Evolutionary conservation across 331 rosid genomes (phyloP), one percentile per base, ranked within the genome.

Genomic region (Pyrus hybrid): DNA sequence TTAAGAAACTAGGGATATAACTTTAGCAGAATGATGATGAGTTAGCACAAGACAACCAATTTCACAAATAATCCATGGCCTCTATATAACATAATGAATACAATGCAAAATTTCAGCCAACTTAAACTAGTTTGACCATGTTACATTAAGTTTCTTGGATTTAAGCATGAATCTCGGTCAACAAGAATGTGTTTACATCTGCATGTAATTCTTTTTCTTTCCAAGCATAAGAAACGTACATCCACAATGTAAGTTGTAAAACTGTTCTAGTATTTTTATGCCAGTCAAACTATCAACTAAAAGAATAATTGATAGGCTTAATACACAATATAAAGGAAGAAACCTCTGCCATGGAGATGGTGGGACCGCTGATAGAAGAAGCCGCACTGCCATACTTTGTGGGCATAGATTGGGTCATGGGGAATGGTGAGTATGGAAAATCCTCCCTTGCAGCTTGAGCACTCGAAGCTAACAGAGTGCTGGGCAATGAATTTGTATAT

Each of bases 331-430:
- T 7, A 45, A 64, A 70, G 41, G 21, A 56, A 68, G 28, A 49
- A 72, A 95, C 99, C 98, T 95, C 99, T 16, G 98, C 80, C 91
- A 91, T 91, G 83, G 89, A 83, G 68, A 95, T 86, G 78, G 91
- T 56, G 66, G 98, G 90, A 72, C 91, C 89, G 71, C 93, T 91
- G 72, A 91, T 83, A 70, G 97, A 87, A 80, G 97, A 88, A 67
- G 99, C 85, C 68, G 83, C 86, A 79, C 86, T 95, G 87, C 86
- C 82, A 76, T 92, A 95, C 74, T 95, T 92, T 45, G 89, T 74
- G 74, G 97, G 86, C 92, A 90, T 75, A 22, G 97, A 83, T 78
- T 92, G 99, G 63, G 93, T 76, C 33, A 82, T 82, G 33, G 96
- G 97, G 80, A 95, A 95, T 73, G 99, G 97, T 63, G 98, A 90